Percentiles rank a stretch among this genome's conserved stretches.
phyloP scores from a whole-genome alignment of 129 eudicot species.

The Calendula officinalis region DNA sequence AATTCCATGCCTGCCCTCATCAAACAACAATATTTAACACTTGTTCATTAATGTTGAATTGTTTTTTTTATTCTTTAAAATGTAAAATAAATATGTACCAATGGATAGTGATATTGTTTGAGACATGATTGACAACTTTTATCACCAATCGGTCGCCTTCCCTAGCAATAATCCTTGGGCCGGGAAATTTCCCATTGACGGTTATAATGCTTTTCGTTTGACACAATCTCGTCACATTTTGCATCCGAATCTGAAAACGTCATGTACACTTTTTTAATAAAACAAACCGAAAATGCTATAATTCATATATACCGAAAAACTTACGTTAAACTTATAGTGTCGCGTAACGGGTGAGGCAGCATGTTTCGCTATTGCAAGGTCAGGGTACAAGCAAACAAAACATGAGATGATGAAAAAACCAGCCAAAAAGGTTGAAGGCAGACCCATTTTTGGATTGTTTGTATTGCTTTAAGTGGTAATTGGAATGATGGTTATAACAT shows the following conservation, averaged over 20 bases:
- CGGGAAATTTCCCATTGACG: conserved; percentile 64
- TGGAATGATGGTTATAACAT: conserved; percentile 5
- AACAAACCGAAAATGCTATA: neutral
- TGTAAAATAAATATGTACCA: conserved; percentile 38
- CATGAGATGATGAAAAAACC: conserved; percentile 28
- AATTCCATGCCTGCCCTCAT: conserved; percentile 53
- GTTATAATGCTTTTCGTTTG: conserved; percentile 59
- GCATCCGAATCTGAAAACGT: conserved; percentile 48
- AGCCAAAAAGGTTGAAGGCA: conserved; percentile 26
- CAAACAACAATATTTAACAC: neutral
- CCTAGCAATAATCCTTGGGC: conserved; percentile 58
- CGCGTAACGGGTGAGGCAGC: conserved; percentile 30
- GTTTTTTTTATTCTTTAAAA: neutral
- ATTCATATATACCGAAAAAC: neutral
- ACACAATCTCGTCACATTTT: conserved; percentile 67
- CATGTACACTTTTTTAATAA: neutral
- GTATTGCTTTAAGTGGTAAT: conserved; percentile 6
- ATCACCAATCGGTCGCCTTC: conserved; percentile 64
- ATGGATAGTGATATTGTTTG: conserved; percentile 58
- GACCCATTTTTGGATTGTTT: conserved; percentile 31
- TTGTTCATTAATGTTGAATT: neutral
- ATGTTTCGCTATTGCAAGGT: conserved; percentile 32
- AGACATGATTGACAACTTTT: conserved; percentile 59
- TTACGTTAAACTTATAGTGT: conserved; percentile 65
- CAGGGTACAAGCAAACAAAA: conserved; percentile 30